Percentiles rank a stretch among this genome's conserved stretches.
phyloP scores from a whole-genome alignment of 164 flowering plant species.

The Tetracentron sinense region DNA sequence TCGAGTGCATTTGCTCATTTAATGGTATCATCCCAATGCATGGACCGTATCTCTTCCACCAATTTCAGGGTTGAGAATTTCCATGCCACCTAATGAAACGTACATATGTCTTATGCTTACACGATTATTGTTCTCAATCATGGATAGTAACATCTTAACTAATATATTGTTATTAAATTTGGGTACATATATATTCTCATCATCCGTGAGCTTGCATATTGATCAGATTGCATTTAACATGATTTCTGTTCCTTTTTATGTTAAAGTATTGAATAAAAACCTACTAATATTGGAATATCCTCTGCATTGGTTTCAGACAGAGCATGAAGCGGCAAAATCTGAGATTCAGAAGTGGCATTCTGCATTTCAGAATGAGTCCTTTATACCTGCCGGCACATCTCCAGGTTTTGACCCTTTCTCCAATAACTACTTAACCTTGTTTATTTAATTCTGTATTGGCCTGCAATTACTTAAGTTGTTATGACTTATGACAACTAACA shows the following conservation, averaged over 20 bases:
- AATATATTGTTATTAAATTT: no score
- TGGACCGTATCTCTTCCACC: no score
- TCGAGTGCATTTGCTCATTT: no score
- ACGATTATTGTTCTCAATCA: no score
- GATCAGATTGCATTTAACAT: neutral
- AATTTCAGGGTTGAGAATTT: no score
- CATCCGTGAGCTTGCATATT: conserved; percentile 3
- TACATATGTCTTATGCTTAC: no score
- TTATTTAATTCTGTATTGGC: neutral
- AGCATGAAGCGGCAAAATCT: conserved; percentile 76
- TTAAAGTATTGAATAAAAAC: neutral
- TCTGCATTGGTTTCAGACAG: conserved; percentile 49
- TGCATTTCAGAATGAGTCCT: conserved; percentile 73
- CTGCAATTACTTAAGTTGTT: neutral
- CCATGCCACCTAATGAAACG: no score
- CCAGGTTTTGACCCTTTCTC: conserved; percentile 48
- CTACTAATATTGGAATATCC: neutral
- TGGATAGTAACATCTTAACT: no score
- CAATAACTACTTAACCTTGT: conserved; percentile 1
- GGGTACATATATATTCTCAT: no score
- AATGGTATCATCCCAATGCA: no score
- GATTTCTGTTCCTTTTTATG: neutral
- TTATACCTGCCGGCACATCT: conserved; percentile 51
- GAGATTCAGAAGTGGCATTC: conserved; percentile 90
- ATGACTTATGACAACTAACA: neutral